These are phyloP conservation scores for Santalum album DNA, from an alignment of 164 flowering plant genomes.

Conservation along the genomic window DNA sequence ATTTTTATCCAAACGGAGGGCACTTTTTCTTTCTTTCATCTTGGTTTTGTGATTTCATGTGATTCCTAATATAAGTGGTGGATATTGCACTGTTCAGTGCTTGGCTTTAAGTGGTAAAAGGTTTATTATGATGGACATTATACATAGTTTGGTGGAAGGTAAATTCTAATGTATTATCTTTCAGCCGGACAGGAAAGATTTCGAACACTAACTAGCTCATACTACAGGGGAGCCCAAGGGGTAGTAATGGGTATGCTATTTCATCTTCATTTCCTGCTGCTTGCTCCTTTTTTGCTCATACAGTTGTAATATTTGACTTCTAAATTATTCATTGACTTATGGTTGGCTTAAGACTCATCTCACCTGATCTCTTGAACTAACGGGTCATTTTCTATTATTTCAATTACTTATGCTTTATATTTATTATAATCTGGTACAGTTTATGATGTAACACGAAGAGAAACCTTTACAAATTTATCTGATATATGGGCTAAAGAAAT, in stretches of 20 bases:
- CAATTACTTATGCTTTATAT: neutral
- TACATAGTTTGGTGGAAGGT: neutral
- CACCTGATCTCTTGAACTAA: no score
- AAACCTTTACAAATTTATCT: constrained; percentile 75
- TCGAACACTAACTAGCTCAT: constrained; percentile 44
- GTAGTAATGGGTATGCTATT: constrained; percentile 31
- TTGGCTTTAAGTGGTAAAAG: neutral
- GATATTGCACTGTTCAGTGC: neutral
- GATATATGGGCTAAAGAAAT: constrained; percentile 82
- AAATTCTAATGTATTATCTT: constrained; percentile 8
- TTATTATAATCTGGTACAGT: constrained; percentile 26
- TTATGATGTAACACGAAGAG: constrained; percentile 78
- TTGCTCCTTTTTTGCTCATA: neutral
- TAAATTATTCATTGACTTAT: no score
- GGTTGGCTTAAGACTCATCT: no score
- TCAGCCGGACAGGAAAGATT: constrained; percentile 80
- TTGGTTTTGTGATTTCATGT: no score
- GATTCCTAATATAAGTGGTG: no score
- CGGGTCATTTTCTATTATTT: no score
- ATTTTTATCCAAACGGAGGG: no score
- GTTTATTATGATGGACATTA: no score
- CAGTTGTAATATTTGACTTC: neutral
- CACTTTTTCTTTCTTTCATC: no score
- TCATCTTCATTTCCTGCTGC: neutral
- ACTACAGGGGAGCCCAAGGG: constrained; percentile 50